phyloP scores from a whole-genome alignment of 495 filamentous ascomycete genomes.

The Penicillium subrubescens region DNA sequence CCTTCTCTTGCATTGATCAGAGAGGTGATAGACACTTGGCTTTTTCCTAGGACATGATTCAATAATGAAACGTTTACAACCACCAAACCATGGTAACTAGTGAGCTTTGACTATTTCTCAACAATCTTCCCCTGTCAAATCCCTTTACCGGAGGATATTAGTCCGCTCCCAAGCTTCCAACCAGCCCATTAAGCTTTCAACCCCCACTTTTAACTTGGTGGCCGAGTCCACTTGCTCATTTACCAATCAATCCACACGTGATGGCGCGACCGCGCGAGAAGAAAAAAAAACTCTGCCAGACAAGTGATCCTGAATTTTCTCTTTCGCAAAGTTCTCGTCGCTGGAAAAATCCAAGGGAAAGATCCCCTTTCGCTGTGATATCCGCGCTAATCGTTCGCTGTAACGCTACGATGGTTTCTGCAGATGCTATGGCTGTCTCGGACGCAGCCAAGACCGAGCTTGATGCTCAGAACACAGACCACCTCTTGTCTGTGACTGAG shows the following conservation, averaged over 20 bases:
- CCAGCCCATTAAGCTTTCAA: background rate
- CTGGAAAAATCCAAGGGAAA: background rate
- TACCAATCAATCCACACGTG: slow-evolving; percentile 3
- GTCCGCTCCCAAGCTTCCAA: background rate
- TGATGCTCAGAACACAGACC: slow-evolving; percentile 10
- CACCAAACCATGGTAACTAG: background rate
- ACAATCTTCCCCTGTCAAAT: background rate
- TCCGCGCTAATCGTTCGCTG: too few species aligned
- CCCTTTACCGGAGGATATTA: background rate
- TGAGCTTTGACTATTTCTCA: background rate
- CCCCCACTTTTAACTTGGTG: background rate
- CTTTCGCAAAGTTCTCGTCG: background rate
- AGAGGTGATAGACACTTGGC: background rate
- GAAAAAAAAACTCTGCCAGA: slow-evolving; percentile 5
- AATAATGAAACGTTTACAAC: background rate
- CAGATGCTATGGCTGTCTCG: background rate
- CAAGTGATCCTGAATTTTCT: background rate
- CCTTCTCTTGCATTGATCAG: background rate
- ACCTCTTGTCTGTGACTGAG: slow-evolving; percentile 19
- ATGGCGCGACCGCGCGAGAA: slow-evolving; percentile 1
- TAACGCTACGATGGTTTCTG: background rate
- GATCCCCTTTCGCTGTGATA: background rate
- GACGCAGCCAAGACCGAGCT: slow-evolving; percentile 16
- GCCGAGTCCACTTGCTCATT: background rate
- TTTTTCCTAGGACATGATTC: background rate